phyloP scores from a whole-genome alignment of 2,329 filamentous ascomycete genomes.

The Apiospora malaysiana region DNA sequence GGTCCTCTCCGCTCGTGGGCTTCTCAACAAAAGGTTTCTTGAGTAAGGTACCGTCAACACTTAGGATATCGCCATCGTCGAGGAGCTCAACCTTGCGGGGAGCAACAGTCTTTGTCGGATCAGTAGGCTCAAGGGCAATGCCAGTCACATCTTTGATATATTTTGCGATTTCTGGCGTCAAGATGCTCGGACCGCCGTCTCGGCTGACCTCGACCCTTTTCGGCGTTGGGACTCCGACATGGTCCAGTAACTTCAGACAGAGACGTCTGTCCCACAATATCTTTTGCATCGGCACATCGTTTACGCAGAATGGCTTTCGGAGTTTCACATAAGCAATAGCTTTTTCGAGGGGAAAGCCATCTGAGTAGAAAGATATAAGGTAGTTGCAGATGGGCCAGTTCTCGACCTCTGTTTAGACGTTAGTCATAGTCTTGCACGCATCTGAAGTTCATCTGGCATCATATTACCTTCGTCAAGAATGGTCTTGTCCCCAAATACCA shows the following conservation, averaged over 20 bases:
- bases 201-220: slow-evolving; percentile 88
- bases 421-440: slow-evolving; percentile 31
- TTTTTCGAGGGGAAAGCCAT: slow-evolving; percentile 95
- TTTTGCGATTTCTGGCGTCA: slow-evolving; percentile 80
- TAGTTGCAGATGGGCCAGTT: slow-evolving; percentile 70
- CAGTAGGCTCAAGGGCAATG: slow-evolving; percentile 72
- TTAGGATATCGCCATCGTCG: slow-evolving; percentile 87
- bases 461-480: slow-evolving; percentile 82
- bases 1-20: slow-evolving; percentile 96
- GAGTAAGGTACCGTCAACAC: slow-evolving; percentile 82
- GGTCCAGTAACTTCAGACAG: slow-evolving; percentile 86
- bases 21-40: slow-evolving; percentile 98
- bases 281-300: slow-evolving; percentile 97
- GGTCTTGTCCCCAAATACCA: slow-evolving; percentile 98
- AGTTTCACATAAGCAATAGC: slow-evolving; percentile 94
- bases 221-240: slow-evolving; percentile 88
- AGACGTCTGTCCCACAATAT: slow-evolving; percentile 94
- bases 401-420: slow-evolving; percentile 45
- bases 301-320: slow-evolving; percentile 95
- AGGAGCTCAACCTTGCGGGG: slow-evolving; percentile 79
- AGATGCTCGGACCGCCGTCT: slow-evolving; percentile 83
- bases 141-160: slow-evolving; percentile 83
- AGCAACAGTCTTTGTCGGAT: slow-evolving; percentile 60
- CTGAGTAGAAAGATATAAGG: slow-evolving; percentile 96
- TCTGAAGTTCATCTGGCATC: slow-evolving; percentile 46